Evolutionary conservation across 2,329 filamentous ascomycete genomes (phyloP).

Genomic region (Shiraia sp.): DNA sequence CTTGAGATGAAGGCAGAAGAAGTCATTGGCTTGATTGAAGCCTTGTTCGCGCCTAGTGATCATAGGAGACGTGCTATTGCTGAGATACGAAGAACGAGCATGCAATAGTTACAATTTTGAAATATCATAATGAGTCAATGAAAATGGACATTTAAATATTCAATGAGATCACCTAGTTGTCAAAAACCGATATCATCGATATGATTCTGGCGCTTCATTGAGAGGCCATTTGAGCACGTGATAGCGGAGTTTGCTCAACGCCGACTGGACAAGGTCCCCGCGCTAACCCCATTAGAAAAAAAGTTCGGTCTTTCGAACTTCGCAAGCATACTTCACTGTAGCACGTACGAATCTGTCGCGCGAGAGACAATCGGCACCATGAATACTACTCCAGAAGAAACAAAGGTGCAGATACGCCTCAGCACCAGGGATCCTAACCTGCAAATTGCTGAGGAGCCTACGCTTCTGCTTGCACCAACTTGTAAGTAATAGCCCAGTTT

Average conservation of each 20-base stretch:
- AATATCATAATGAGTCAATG: neutral
- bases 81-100: slow-evolving; percentile 52
- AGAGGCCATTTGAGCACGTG: neutral
- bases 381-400: slow-evolving; percentile 31
- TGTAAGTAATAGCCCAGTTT: slow-evolving; percentile 23
- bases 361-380: slow-evolving; percentile 19
- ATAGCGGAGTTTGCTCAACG: slow-evolving; percentile 21
- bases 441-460: slow-evolving; percentile 38
- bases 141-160: neutral
- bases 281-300: slow-evolving; percentile 36
- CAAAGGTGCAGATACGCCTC: slow-evolving; percentile 42
- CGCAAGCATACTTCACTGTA: slow-evolving; percentile 20
- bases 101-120: slow-evolving; percentile 12
- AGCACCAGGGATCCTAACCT: slow-evolving; percentile 40
- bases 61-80: slow-evolving; percentile 61
- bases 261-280: slow-evolving; percentile 23
- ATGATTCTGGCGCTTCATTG: neutral
- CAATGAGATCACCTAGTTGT: too few species aligned
- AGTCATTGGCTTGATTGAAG: slow-evolving; percentile 65
- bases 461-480: slow-evolving; percentile 37
- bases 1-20: slow-evolving; percentile 65
- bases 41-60: slow-evolving; percentile 66
- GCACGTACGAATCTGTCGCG: slow-evolving; percentile 8
- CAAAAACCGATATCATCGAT: too few species aligned
- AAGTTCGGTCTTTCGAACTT: slow-evolving; percentile 32